phyloP scores from a whole-genome alignment of 805 yeast species.

The Schizosaccharomyces lindneri region DNA sequence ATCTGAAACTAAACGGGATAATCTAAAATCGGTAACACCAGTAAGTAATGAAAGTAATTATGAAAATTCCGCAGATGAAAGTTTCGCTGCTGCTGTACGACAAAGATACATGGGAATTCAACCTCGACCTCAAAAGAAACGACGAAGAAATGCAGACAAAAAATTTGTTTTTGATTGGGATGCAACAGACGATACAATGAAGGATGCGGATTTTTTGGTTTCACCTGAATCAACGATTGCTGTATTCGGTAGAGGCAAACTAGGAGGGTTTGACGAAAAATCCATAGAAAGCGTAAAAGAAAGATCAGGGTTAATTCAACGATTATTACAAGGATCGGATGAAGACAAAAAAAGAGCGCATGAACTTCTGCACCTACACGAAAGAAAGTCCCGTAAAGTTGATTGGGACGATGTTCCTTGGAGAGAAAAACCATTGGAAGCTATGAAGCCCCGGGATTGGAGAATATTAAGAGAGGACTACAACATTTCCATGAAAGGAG shows the following conservation, averaged over 20 bases:
- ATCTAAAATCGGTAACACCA: not conserved
- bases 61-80: not conserved
- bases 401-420: slow-evolving; percentile 24
- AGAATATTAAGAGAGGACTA: slow-evolving; percentile 59
- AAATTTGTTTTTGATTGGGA: slow-evolving; percentile 51
- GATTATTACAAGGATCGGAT: slow-evolving; percentile 4
- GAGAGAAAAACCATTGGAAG: slow-evolving; percentile 35
- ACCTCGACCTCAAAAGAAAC: slow-evolving; percentile 2
- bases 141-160: slow-evolving; percentile 8
- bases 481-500: slow-evolving; percentile 32
- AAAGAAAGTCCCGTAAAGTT: slow-evolving; percentile 10
- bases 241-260: slow-evolving; percentile 8
- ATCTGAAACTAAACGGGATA: not conserved
- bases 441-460: slow-evolving; percentile 77
- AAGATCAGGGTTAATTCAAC: slow-evolving; percentile 8
- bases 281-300: not conserved
- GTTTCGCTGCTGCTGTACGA: slow-evolving; percentile 2
- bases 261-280: slow-evolving; percentile 5
- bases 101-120: slow-evolving; percentile 6
- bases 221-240: slow-evolving; percentile 18
- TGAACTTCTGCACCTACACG: slow-evolving; percentile 9
- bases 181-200: slow-evolving; percentile 42
- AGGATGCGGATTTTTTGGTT: slow-evolving; percentile 30
- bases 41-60: not conserved
- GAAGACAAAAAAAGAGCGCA: slow-evolving; percentile 3